Evolutionary conservation across 495 filamentous ascomycete species (phyloP).

Genomic region (Aspergillus sclerotiicarbonarius): DNA sequence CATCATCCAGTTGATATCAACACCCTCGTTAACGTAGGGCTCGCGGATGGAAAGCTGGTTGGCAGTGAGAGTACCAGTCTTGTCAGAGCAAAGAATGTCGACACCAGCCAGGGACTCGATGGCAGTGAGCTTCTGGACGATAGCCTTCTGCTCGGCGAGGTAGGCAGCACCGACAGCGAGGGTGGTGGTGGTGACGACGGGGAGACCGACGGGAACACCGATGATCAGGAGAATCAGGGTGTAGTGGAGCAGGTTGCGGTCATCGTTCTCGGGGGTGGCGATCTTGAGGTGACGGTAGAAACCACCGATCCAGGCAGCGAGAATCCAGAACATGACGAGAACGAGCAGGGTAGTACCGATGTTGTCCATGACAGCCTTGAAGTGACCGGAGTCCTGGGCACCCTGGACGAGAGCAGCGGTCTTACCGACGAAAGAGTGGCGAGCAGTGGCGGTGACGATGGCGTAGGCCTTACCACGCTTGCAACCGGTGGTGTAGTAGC

Average conservation of each 20-base stretch:
- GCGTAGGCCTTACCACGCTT: conserved; percentile 75
- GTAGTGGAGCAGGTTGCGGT: conserved; percentile 62
- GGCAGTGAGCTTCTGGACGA: conserved; percentile 73
- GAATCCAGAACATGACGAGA: conserved; percentile 70
- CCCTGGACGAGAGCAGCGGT: conserved; percentile 69
- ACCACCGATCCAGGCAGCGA: conserved; percentile 70
- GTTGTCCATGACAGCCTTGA: conserved; percentile 81
- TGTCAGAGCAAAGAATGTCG: conserved; percentile 73
- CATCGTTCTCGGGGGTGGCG: conserved; percentile 55
- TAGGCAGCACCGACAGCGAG: conserved; percentile 74
- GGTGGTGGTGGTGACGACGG: conserved; percentile 72
- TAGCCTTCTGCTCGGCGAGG: conserved; percentile 71
- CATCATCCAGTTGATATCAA: conserved; percentile 81
- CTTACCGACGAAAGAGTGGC: conserved; percentile 69
- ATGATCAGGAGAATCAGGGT: conserved; percentile 68
- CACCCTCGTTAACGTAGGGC: conserved; percentile 70
- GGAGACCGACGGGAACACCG: conserved; percentile 74
- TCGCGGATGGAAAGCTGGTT: conserved; percentile 75
- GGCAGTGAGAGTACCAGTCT: conserved; percentile 76
- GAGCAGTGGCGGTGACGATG: conserved; percentile 61
- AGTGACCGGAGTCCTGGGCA: conserved; percentile 70
- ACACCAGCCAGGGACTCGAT: conserved; percentile 77
- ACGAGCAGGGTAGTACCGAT: conserved; percentile 72
- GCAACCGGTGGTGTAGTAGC: conserved; percentile 76
- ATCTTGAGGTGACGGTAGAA: conserved; percentile 71